Base-by-base conservation (phyloP, 306 rosid genomes). In the Morella rubra region DNA sequence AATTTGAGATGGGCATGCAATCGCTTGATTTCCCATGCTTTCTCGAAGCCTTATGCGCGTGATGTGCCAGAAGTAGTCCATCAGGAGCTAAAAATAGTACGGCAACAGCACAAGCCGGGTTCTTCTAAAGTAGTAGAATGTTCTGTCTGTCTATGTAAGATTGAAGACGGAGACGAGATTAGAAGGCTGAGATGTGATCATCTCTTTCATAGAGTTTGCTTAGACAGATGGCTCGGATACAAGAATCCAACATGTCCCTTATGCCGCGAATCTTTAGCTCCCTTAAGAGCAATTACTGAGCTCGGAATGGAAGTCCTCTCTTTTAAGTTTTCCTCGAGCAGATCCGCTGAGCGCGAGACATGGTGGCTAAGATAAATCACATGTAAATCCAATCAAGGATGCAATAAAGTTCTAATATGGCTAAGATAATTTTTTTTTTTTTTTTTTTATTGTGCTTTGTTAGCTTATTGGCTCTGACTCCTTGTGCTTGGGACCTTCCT, bases 151-250 rank as follows among this genome's bases (percentile, higher is more conserved):
- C 82, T 86, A 0, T 22, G 58, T 46, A 78, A 77, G 73, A 67
- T 90, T 7, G 76, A 51, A 11, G 84, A 80, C 72, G 93, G 88
- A 37, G 92, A 85, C 1, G 91, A 69, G 53, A 71, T 88, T 16
- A 81, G 73, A 77, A 84, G 66, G 9, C 27, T 87, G 37, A 86
- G 83, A 50, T 90, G 95, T 40, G 47, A 68, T 0, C 92, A 88
- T 74, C 5, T 67, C 4, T 86, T 74, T 49, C 95, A 87, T 44
- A 73, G 22, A 56, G 18, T 9, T 10, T 90, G 95, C 79, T 76
- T 90, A 58, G 80, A 84, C 18, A 77, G 62, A 15, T 88, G 90
- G 89, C n/a, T 77, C 13, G 52, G 44, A 0, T 60, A 74, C 20
- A 80, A 71, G 2, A 77, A 61, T n/a, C 16, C 18, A 2, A 82